Conservation (phyloP, 495 filamentous ascomycete genomes). For the Talaromyces thailandensis region DNA sequence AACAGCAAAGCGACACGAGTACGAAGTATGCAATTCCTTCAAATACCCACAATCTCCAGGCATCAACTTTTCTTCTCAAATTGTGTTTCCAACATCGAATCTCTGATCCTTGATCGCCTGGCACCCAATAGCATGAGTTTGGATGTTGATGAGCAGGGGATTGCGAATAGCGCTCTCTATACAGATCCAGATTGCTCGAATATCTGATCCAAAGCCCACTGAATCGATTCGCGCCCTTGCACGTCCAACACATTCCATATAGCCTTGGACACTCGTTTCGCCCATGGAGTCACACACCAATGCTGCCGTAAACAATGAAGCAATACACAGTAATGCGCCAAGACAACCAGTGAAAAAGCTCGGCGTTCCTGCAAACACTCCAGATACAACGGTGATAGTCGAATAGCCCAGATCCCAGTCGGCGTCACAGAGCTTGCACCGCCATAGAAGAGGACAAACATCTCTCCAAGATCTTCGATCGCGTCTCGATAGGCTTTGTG, state of each 20-base stretch:
- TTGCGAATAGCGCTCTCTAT: no score
- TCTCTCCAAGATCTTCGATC: background rate
- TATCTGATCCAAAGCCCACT: background rate
- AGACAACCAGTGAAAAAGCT: slow-evolving; percentile 43
- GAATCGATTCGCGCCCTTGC: background rate
- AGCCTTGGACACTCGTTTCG: slow-evolving; percentile 20
- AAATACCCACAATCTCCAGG: background rate
- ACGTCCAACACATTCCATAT: slow-evolving; percentile 16
- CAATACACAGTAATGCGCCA: slow-evolving; percentile 39
- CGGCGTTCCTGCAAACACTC: slow-evolving; percentile 39
- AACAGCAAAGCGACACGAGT: background rate
- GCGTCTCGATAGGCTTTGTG: background rate
- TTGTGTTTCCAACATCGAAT: background rate
- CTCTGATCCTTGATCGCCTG: background rate
- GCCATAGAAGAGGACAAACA: background rate
- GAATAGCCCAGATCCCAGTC: slow-evolving; percentile 35
- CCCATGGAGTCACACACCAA: slow-evolving; percentile 43
- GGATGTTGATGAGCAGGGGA: no score
- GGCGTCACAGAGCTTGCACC: background rate
- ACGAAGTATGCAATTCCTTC: background rate
- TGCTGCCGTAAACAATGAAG: slow-evolving; percentile 29
- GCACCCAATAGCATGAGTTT: background rate
- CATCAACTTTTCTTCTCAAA: background rate
- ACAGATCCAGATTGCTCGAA: background rate
- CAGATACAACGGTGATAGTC: slow-evolving; percentile 38